Evolutionary conservation across 2,329 filamentous ascomycete species (phyloP).

Genomic region (Fonsecaea nubica): DNA sequence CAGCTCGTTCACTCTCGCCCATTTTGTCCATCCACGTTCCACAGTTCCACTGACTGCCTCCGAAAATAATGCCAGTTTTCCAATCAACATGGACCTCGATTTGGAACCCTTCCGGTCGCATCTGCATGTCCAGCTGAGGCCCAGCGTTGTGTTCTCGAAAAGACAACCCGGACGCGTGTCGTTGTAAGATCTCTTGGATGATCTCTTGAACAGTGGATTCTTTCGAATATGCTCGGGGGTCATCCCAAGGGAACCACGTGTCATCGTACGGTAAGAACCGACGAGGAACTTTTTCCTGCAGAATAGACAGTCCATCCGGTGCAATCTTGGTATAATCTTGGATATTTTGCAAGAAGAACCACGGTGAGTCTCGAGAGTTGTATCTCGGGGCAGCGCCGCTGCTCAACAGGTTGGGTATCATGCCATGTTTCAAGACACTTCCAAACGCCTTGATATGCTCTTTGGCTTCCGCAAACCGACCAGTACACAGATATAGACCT

Average conservation of each 20-base stretch:
- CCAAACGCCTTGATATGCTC: constrained; percentile 96
- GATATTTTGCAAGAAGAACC: constrained; percentile 96
- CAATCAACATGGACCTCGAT: constrained; percentile 91
- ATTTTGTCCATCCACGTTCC: constrained; percentile 99
- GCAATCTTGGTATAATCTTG: constrained; percentile 88
- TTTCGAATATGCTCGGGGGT: constrained; percentile 82
- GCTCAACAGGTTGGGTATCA: constrained; percentile 93
- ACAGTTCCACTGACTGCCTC: constrained; percentile 92
- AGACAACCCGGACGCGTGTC: constrained; percentile 87
- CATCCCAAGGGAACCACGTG: constrained; percentile 85
- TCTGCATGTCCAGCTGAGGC: constrained; percentile 84
- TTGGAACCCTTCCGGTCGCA: constrained; percentile 90
- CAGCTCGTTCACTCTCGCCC: constrained; percentile 92
- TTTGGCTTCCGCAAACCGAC: constrained; percentile 83
- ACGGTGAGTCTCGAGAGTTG: constrained; percentile 94
- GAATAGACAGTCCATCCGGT: constrained; percentile 74
- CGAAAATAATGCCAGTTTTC: constrained; percentile 88
- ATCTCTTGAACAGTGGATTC: constrained; percentile 85
- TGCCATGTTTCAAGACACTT: constrained; percentile 95
- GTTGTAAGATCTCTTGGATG: constrained; percentile 90
- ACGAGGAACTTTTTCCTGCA: constrained; percentile 78
- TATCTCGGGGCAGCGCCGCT: constrained; percentile 87
- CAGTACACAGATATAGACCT: constrained; percentile 88
- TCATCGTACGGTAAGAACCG: constrained; percentile 96
- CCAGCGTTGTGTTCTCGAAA: constrained; percentile 96